Conservation (phyloP, 805 yeast species). For the Starmerella apis region DNA sequence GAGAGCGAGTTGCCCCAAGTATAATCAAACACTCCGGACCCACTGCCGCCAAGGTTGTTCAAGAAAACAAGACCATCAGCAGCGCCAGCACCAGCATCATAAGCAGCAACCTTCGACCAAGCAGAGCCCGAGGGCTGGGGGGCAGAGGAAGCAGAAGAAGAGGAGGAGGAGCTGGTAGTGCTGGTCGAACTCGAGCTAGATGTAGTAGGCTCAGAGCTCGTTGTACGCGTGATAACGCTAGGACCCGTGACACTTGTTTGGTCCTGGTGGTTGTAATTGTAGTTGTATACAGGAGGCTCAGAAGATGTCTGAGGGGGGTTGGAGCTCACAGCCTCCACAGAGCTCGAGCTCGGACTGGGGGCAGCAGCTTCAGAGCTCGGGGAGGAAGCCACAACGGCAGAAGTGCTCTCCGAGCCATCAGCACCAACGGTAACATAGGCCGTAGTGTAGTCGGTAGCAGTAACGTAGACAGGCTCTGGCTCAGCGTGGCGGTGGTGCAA, state of each 20-base stretch:
- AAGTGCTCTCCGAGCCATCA: constrained; percentile 15
- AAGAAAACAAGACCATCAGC: constrained; percentile 67
- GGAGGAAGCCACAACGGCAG: constrained; percentile 24
- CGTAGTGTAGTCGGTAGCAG: constrained; percentile 67
- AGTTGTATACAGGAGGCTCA: constrained; percentile 11
- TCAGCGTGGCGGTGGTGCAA: constrained; percentile 40
- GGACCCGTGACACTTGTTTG: constrained; percentile 26
- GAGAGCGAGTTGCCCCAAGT: constrained; percentile 90
- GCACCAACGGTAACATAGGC: constrained; percentile 28
- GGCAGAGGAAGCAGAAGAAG: constrained; percentile 7
- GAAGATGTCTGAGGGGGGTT: constrained; percentile 17
- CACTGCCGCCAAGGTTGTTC: constrained; percentile 71
- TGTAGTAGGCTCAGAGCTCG: constrained; percentile 26
- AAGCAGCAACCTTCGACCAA: constrained; percentile 73
- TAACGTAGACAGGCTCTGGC: constrained; percentile 53
- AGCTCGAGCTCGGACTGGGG: constrained; percentile 7
- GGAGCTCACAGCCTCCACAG: constrained; percentile 23
- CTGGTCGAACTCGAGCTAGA: constrained; percentile 8
- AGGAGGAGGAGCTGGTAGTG: constrained; percentile 17
- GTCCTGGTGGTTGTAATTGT: constrained; percentile 25
- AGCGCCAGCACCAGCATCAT: constrained; percentile 51
- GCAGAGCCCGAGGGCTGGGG: constrained; percentile 30
- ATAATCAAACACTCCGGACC: constrained; percentile 80
- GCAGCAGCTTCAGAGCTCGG: constrained; percentile 14
- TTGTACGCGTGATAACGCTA: constrained; percentile 22